Evolutionary conservation across 805 yeast genomes (phyloP).

Genomic region (Wickerhamomyces canadensis): DNA sequence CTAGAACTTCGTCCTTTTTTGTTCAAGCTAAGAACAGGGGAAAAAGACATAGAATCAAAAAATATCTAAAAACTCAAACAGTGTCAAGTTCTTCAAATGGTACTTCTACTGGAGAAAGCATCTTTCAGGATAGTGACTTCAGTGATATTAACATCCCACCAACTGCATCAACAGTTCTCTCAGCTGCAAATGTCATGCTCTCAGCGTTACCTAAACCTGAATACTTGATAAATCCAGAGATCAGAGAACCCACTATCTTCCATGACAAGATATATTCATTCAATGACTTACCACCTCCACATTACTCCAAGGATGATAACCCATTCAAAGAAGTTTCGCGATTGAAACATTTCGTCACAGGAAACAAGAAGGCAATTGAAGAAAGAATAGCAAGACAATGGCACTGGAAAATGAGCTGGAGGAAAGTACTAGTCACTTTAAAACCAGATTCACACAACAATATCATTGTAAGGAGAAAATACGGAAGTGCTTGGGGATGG

Average conservation of each 20-base stretch:
- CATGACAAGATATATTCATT: slow-evolving; percentile 78
- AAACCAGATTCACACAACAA: slow-evolving; percentile 95
- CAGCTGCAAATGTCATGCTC: slow-evolving; percentile 69
- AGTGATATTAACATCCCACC: slow-evolving; percentile 45
- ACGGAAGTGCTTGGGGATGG: slow-evolving; percentile 95
- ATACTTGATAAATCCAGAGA: slow-evolving; percentile 61
- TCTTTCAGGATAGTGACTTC: too few species aligned
- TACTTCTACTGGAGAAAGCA: background rate
- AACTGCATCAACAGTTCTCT: slow-evolving; percentile 67
- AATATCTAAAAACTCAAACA: slow-evolving; percentile 20
- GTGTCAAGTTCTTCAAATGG: slow-evolving; percentile 7
- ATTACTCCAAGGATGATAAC: slow-evolving; percentile 24
- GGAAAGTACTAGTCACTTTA: slow-evolving; percentile 81
- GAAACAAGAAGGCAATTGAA: slow-evolving; percentile 23
- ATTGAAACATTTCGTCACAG: slow-evolving; percentile 1
- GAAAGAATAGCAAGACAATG: slow-evolving; percentile 86
- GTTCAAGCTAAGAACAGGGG: slow-evolving; percentile 1
- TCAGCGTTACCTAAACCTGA: slow-evolving; percentile 75
- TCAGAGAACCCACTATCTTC: slow-evolving; percentile 61
- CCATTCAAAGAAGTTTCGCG: background rate
- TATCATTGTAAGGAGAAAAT: slow-evolving; percentile 80
- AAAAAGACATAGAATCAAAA: slow-evolving; percentile 12
- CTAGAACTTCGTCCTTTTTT: slow-evolving; percentile 3
- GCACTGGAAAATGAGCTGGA: slow-evolving; percentile 82
- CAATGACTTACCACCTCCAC: slow-evolving; percentile 56